These are phyloP conservation scores for Smittium culicis DNA, from an alignment of 371 early-diverging fungal species.

Conservation along the genomic window DNA sequence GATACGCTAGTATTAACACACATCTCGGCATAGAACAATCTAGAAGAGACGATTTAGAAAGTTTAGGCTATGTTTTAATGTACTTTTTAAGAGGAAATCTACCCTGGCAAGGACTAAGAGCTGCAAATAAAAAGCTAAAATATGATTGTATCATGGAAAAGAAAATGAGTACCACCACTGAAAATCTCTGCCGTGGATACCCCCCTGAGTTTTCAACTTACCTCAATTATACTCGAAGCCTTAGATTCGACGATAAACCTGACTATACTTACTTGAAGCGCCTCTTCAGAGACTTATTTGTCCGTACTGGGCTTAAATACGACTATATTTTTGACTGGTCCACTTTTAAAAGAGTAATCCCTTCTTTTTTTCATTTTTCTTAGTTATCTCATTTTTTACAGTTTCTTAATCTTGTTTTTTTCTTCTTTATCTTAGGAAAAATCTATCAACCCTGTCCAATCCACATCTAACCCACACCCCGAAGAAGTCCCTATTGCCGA, in stretches of 20 bases:
- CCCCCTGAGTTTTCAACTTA: constrained; percentile 94
- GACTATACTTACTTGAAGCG: constrained; percentile 96
- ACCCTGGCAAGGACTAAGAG: constrained; percentile 99
- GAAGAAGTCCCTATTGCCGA: constrained; percentile 11
- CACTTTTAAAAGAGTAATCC: constrained; percentile 27
- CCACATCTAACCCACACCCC: constrained; percentile 21
- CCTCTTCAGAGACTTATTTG: constrained; percentile 88
- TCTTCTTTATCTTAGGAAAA: constrained; percentile 19
- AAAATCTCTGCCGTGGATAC: constrained; percentile 88
- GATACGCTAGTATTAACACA: constrained; percentile 98
- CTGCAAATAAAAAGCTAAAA: constrained; percentile 96
- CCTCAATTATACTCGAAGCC: constrained; percentile 89
- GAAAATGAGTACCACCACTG: constrained; percentile 96
- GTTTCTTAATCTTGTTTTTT: neutral
- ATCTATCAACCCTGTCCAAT: constrained; percentile 15
- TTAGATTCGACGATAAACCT: constrained; percentile 98
- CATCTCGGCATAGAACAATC: constrained; percentile 98
- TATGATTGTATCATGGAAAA: constrained; percentile 98
- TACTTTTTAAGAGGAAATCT: constrained; percentile 97
- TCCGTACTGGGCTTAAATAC: constrained; percentile 84
- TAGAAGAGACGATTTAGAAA: constrained; percentile 98
- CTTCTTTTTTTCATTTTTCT: neutral
- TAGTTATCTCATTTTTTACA: constrained; percentile 3
- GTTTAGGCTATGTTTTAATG: constrained; percentile 97
- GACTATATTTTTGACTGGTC: constrained; percentile 98